These are phyloP conservation scores for Pichia sp. DNA, from an alignment of 1,139 yeast species.

Conservation along the genomic window DNA sequence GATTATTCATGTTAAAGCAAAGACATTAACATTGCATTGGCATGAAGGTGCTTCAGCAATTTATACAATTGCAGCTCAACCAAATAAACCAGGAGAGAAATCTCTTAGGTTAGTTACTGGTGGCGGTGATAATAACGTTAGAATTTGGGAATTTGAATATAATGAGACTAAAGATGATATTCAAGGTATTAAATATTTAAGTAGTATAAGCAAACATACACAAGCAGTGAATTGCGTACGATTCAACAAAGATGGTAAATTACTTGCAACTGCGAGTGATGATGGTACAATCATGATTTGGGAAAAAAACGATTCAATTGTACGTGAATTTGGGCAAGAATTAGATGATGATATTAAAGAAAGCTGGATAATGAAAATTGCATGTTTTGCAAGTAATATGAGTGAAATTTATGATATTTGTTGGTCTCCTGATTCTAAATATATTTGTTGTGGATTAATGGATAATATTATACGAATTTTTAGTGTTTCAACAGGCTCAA, in stretches of 20 bases:
- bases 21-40: constrained; percentile 70
- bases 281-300: constrained; percentile 86
- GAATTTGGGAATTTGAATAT: constrained; percentile 51
- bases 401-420: constrained; percentile 84
- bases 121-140: constrained; percentile 88
- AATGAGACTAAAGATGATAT: constrained; percentile 29
- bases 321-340: constrained; percentile 52
- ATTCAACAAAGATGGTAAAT: constrained; percentile 60
- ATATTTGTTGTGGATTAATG: constrained; percentile 84
- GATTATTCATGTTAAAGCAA: constrained; percentile 25
- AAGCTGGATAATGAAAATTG: constrained; percentile 57
- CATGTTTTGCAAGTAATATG: constrained; percentile 49
- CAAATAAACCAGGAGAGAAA: constrained; percentile 10
- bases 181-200: constrained; percentile 51
- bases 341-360: constrained; percentile 58
- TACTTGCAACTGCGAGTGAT: constrained; percentile 88
- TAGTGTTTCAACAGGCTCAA: constrained; percentile 49
- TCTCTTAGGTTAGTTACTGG: constrained; percentile 67
- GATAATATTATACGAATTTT: constrained; percentile 76
- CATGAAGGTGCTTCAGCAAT: constrained; percentile 79
- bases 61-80: constrained; percentile 77
- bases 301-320: constrained; percentile 51
- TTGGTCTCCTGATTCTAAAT: constrained; percentile 83
- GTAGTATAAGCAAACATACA: constrained; percentile 80
- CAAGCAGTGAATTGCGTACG: constrained; percentile 93